Evolutionary conservation across 495 filamentous ascomycete genomes (phyloP), one percentile per base, ranked within the genome.

Genomic region (Barbatosphaeria neglecta): DNA sequence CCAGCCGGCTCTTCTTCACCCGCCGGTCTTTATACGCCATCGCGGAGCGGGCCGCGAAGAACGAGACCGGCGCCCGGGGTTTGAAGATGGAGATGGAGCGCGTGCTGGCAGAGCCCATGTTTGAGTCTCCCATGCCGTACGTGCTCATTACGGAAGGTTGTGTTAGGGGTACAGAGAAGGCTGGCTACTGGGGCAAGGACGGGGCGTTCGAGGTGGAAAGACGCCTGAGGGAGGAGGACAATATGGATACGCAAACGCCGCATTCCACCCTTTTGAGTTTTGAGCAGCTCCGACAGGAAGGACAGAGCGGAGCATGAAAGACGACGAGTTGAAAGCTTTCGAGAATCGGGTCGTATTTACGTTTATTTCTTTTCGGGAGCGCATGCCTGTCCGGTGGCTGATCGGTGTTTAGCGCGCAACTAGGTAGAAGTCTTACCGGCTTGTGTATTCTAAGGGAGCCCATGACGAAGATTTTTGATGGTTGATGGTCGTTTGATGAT

Each of bases 1-100:
- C 83, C 4, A 83, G 93, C 44, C 83, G 86, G 55, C 72, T 98
- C 8, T 79, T 77, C 47, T 90, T 96, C 66, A 94, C 90, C 1
- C 82, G 77, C 4, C 73, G 76, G 1, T 86, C 90, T 4, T 65
- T 98, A 20, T 73, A 78, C 44, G 86, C 83, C 47, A 77, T 97
- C 23, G 92, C 90, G 15, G 77, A 78, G 50, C 73, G 76, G 22
- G 89, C 90, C 0, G 67, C 68, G 22, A 57, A 60, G 49, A 89
- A 90, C 73, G 86, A 83, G 11, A 96, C 90, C 0, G 92, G 92
- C 5, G 92, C 92, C 0, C 70, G 92, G 10, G 92, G 84, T 0
- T 65, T 98, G 33, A 79, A 92, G 44, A 90, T 88, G 42, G 87
- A 95, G 47, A 79, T 95, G 72, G 93, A 98, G 61, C 72, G 83